Evolutionary conservation across 2,329 filamentous ascomycete genomes (phyloP).

Genomic region (Fusarium lateritium): DNA sequence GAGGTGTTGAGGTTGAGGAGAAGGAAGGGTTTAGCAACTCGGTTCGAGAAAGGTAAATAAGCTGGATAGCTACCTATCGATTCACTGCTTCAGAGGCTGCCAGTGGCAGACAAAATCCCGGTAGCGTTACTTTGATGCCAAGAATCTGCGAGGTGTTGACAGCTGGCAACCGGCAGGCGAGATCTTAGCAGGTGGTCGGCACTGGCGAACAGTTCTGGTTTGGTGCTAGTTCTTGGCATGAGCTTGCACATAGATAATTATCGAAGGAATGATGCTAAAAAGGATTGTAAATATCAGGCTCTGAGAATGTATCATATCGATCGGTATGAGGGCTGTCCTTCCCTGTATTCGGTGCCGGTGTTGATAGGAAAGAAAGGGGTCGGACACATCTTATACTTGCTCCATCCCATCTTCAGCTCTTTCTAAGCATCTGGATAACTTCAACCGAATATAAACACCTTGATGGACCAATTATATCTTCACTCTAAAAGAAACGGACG

Average conservation of each 20-base stretch:
- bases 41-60: background rate
- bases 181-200: slow-evolving; percentile 1
- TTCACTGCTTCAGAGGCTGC: background rate
- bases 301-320: background rate
- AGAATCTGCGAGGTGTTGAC: background rate
- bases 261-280: background rate
- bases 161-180: slow-evolving; percentile 1
- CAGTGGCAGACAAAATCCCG: background rate
- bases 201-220: slow-evolving; percentile 13
- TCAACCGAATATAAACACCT: slow-evolving; percentile 1
- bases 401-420: background rate
- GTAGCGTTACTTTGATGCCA: background rate
- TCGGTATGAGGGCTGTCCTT: background rate
- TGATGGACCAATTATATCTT: slow-evolving; percentile 1
- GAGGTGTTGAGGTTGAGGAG: slow-evolving; percentile 4
- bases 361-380: slow-evolving; percentile 24
- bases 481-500: slow-evolving; percentile 1
- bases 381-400: background rate
- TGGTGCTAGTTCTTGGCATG: background rate
- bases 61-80: background rate
- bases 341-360: slow-evolving; percentile 1
- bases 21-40: background rate
- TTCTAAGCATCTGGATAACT: background rate
- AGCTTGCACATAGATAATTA: background rate
- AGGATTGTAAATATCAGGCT: background rate